A percentile compares a stretch with the other conserved stretches of the same genome.
Evolutionary conservation across 345 rosid genomes (phyloP).

Genomic region (Pistacia integerrima): DNA sequence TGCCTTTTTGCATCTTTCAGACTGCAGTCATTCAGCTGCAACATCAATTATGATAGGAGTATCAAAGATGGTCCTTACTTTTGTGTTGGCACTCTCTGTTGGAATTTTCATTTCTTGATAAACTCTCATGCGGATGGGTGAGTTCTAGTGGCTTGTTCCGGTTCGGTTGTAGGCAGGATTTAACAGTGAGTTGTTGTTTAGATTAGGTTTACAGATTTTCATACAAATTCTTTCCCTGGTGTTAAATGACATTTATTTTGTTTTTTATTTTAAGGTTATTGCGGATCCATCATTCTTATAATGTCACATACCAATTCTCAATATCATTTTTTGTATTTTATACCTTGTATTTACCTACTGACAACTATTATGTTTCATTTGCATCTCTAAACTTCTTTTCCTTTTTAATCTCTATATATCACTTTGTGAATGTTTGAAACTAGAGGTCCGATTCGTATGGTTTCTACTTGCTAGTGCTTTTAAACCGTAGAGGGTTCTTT

Average conservation of each 20-base stretch:
- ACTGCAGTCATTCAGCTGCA: constrained; percentile 42
- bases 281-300: constrained; percentile 14
- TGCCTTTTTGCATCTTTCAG: constrained; percentile 31
- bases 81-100: constrained; percentile 30
- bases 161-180: constrained; percentile 8
- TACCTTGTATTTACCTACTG: neutral
- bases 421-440: constrained; percentile 2
- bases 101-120: constrained; percentile 25
- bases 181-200: neutral
- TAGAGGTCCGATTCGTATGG: neutral
- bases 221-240: constrained; percentile 1
- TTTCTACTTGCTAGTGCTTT: neutral
- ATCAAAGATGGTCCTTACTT: constrained; percentile 31
- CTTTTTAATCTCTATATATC: neutral
- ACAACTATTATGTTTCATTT: neutral
- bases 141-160: neutral
- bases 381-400: neutral
- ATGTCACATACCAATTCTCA: constrained; percentile 14
- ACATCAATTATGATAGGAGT: constrained; percentile 30
- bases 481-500: neutral
- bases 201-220: constrained; percentile 22
- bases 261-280: neutral
- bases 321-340: constrained; percentile 4
- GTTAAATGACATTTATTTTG: constrained; percentile 9
- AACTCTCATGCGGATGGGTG: constrained; percentile 10